Evolutionary conservation across 805 yeast species (phyloP).

Genomic region (Barnettozyma sucrosica): DNA sequence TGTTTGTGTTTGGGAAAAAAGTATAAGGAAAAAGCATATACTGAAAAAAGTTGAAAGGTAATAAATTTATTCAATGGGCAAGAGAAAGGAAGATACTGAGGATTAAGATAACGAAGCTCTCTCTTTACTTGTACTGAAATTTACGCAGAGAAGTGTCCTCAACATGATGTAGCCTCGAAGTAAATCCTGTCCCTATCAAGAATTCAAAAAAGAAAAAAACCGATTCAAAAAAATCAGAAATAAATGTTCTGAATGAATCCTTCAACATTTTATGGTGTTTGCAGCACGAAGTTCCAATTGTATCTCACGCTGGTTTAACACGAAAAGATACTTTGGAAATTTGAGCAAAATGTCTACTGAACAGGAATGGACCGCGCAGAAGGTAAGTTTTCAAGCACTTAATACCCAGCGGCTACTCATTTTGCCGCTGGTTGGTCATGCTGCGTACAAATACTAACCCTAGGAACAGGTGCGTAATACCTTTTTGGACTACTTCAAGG

Average conservation of each 20-base stretch:
- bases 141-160: conserved; percentile 2
- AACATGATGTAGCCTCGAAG: neutral
- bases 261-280: conserved; percentile 14
- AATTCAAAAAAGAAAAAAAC: conserved; percentile 1
- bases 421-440: neutral
- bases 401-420: conserved; percentile 1
- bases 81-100: neutral
- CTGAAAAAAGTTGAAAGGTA: neutral
- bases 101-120: no score
- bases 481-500: conserved; percentile 74
- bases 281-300: conserved; percentile 12
- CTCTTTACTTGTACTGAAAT: neutral
- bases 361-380: conserved; percentile 27
- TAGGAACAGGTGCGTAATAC: conserved; percentile 62
- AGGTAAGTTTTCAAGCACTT: conserved; percentile 15
- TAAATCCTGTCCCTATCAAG: conserved; percentile 12
- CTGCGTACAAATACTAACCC: neutral
- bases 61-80: neutral
- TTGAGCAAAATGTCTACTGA: conserved; percentile 25
- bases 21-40: neutral
- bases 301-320: conserved; percentile 4
- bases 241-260: neutral
- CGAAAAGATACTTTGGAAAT: conserved; percentile 8
- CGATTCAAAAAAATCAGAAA: neutral
- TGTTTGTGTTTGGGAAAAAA: conserved; percentile 21